A percentile compares a stretch with the other conserved stretches of the same genome.
Evolutionary conservation across 257 asterid species (phyloP).

Genomic region (Solanum peruvianum): DNA sequence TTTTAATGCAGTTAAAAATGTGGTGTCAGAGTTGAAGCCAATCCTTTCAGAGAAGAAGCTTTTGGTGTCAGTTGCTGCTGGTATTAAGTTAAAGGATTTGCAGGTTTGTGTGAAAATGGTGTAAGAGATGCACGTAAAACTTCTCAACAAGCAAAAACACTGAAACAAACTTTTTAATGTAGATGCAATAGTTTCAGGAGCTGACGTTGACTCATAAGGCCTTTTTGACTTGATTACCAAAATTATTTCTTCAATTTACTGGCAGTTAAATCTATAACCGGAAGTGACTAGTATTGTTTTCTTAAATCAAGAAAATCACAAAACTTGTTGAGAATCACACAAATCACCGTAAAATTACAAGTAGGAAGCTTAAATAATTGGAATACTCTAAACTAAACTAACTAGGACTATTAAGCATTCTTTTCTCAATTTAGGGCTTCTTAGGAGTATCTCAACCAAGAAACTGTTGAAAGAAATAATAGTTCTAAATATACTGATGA

Average conservation of each 20-base stretch:
- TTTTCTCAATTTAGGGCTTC: neutral
- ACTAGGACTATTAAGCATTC: neutral
- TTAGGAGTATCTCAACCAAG: neutral
- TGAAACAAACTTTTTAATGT: neutral
- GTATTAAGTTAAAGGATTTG: slow-evolving; percentile 71
- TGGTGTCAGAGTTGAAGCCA: slow-evolving; percentile 50
- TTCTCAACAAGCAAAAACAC: neutral
- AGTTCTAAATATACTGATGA: neutral
- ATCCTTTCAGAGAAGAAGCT: slow-evolving; percentile 64
- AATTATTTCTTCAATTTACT: neutral
- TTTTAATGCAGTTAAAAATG: slow-evolving; percentile 47
- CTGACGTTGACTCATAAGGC: neutral
- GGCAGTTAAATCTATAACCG: neutral
- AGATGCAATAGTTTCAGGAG: neutral
- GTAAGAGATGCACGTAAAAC: neutral
- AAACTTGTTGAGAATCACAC: neutral
- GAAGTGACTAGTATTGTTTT: neutral
- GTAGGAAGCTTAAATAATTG: neutral
- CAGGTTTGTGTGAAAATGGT: slow-evolving; percentile 45
- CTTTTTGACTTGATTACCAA: neutral
- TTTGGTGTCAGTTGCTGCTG: slow-evolving; percentile 94
- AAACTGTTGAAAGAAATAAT: neutral
- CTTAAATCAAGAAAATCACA: neutral
- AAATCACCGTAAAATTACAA: neutral
- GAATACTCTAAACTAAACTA: neutral